Base-by-base conservation (phyloP, 148 eudicot species). In the Rheum nobile region DNA sequence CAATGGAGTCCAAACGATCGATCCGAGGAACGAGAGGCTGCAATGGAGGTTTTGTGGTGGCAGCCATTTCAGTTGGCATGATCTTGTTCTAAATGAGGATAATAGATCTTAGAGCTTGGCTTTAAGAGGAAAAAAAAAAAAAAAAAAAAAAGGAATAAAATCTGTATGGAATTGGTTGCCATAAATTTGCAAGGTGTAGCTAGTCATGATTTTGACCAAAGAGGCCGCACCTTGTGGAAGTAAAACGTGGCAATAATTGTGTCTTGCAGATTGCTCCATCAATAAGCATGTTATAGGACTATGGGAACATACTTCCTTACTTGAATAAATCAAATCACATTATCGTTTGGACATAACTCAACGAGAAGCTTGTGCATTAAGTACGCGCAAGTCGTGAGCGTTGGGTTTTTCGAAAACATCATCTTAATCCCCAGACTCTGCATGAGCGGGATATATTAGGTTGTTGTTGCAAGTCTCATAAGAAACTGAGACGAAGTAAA, bases 1-100 rank as follows among this genome's bases (percentile, higher is more conserved):
- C 87, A 77, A 79, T 63, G 74, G 82, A 80, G 57, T 82, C 85
- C 76, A 82, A 76, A 68, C 78, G 85, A 72, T 84, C 85, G 55
- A 84, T 76, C 74, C 80, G 77, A 28, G 87, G 80, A 75, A 73
- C 65, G 55, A 86, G 76, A 72, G 80, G 80, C 68, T 1, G 4
- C 28, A 24, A 41, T 37, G 72, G 44, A 0, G 68, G 37, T 31
- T 61, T 61, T 61, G 68, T 13, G 37, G 68, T 61, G 37, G 38
- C 19, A 13, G 68, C 37, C 68, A 26, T 26, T 52, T 52, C 59
- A 52, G 28, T 52, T 52, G 65, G 14, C 12, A 24, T n/a, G 24
- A 26, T 61, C 68, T 61, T 28, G 68, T 29, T 29, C 19, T 14
- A 28, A 54, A 6, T 31, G 35, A 61, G 19, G 47, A 43, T 9